Percentiles rank a stretch among this genome's conserved stretches.
These are phyloP conservation scores for Domatiomyces catenatus DNA, from an alignment of 2,329 filamentous ascomycete genomes.

Conservation along the genomic window DNA sequence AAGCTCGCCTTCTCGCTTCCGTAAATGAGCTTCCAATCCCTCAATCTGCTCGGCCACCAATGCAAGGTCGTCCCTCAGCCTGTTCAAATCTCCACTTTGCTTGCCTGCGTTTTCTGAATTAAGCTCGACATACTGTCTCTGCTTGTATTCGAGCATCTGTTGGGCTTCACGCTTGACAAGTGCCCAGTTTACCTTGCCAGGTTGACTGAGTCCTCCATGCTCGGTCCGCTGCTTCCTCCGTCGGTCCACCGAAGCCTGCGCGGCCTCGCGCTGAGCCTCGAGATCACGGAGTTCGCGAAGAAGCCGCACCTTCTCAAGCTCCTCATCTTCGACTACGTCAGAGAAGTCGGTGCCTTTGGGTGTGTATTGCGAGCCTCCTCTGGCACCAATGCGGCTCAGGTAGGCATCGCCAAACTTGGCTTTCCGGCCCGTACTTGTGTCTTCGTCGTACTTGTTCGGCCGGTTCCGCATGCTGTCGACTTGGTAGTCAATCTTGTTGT, in stretches of 20 bases:
- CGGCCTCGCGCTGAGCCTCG: conserved; percentile 70
- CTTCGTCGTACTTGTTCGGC: conserved; percentile 47
- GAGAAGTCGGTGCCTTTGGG: conserved; percentile 74
- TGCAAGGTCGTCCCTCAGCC: conserved; percentile 69
- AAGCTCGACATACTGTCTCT: conserved; percentile 54
- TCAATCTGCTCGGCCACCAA: conserved; percentile 92
- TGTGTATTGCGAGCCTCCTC: conserved; percentile 60
- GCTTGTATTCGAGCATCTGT: conserved; percentile 88
- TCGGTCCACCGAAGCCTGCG: conserved; percentile 58
- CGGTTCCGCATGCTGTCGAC: conserved; percentile 60
- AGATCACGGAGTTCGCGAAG: conserved; percentile 85
- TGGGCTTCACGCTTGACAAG: conserved; percentile 89
- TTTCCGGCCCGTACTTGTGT: conserved; percentile 74
- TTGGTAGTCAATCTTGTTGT: conserved; percentile 93
- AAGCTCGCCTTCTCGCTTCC: conserved; percentile 58
- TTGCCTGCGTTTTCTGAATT: conserved; percentile 48
- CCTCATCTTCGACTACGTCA: conserved; percentile 64
- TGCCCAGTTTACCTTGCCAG: conserved; percentile 51
- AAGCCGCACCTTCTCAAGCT: conserved; percentile 93
- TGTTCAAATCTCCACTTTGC: conserved; percentile 57
- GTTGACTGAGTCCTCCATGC: conserved; percentile 9
- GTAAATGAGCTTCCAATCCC: conserved; percentile 68
- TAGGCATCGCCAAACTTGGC: conserved; percentile 97
- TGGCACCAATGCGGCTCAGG: conserved; percentile 68
- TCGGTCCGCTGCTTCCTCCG: conserved; percentile 30